These are phyloP conservation scores for Astrothelium subdiscretum DNA, from an alignment of 495 filamentous ascomycete species.

Conservation along the genomic window DNA sequence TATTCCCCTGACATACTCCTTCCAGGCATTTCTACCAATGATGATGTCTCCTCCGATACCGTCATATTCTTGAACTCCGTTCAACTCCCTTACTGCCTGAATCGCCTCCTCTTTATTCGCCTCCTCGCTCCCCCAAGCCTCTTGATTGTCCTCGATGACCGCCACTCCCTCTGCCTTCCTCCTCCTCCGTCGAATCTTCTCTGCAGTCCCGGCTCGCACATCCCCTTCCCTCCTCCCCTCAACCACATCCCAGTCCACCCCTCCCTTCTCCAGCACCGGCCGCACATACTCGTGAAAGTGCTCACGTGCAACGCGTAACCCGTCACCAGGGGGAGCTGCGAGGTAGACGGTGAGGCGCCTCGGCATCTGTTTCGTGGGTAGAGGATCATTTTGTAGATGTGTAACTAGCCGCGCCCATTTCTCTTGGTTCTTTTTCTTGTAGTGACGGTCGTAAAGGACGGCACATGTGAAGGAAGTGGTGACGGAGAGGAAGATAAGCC, in stretches of 20 bases:
- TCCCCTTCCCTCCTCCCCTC: constrained; percentile 86
- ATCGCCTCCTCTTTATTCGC: constrained; percentile 26
- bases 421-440: constrained; percentile 69
- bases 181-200: constrained; percentile 62
- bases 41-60: constrained; percentile 74
- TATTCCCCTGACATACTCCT: constrained; percentile 86
- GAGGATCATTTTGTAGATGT: constrained; percentile 68
- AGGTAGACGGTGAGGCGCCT: constrained; percentile 82
- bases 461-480: constrained; percentile 64
- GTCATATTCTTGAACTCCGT: constrained; percentile 55
- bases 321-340: constrained; percentile 73
- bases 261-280: constrained; percentile 78
- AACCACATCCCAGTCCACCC: constrained; percentile 88
- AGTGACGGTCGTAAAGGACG: constrained; percentile 77
- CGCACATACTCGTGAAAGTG: constrained; percentile 95
- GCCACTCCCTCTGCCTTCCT: constrained; percentile 39
- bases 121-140: constrained; percentile 26
- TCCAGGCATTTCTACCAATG: constrained; percentile 89
- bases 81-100: constrained; percentile 23
- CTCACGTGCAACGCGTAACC: constrained; percentile 68
- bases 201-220: constrained; percentile 67
- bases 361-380: constrained; percentile 58
- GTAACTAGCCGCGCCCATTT: constrained; percentile 83
- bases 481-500: constrained; percentile 85
- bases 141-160: constrained; percentile 34